Base-by-base conservation (phyloP, 2,329 filamentous ascomycete species). In the Alternaria hordeiaustralica region DNA sequence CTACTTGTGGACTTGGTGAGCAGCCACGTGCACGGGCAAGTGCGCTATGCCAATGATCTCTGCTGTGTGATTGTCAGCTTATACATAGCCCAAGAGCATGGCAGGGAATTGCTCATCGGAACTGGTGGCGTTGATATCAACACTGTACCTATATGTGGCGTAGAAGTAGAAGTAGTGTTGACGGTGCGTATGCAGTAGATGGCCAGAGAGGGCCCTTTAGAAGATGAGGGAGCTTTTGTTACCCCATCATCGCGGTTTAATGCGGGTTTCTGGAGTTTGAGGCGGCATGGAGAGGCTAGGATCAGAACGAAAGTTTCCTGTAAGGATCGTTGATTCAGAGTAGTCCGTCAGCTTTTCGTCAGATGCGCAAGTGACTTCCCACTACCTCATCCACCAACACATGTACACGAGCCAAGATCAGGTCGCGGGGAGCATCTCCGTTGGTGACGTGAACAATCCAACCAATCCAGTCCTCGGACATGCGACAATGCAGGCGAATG, bases 231-330 rank as follows among this genome's bases (percentile, higher is more conserved):
- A 11, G 30, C 15, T 18, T 12, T 41, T 8, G 13, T 8, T 11
- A 23, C 6, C 12, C 30, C 8, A 12, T 20, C 3, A 33, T 33
- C 9, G 18, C 18, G 13, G 21, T 50, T 13, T 2, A 15, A 51
- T n/a, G 2, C 20, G 13, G 11, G 0, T n/a, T 36, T 3, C 1
- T 8, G 20, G 1, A 5, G 11, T 53, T 10, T 1, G 3, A 36
- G 11, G 6, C 3, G 5, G 49, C 9, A 53, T 18, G 8, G 6
- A n/a, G 6, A 23, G 13, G 10, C 20, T 12, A 11, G 1, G 2
- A 21, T 41, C 9, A 9, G 5, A 7, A 7, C 1, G 49, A 1
- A 21, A 25, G 13, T 36, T n/a, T 15, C 8, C 7, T n/a, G 13
- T 15, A 47, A n/a, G 26, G 4, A 25, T 25, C 6, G 21, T 25